Percentiles rank a stretch among this genome's conserved stretches.
phyloP scores from a whole-genome alignment of 176 grass and related monocot genomes.

The Phoenix dactylifera region DNA sequence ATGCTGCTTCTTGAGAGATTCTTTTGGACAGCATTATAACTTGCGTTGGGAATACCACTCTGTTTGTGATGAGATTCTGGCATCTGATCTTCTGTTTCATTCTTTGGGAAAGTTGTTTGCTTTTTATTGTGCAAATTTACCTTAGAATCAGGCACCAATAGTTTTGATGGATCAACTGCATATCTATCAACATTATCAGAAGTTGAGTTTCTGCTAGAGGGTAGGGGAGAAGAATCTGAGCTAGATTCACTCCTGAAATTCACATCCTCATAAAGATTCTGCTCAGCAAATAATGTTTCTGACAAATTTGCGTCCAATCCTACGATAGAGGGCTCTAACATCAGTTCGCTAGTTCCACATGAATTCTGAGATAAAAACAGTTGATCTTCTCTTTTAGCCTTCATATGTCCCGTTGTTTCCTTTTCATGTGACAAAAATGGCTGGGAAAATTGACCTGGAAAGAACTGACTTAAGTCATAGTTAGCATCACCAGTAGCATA shows the following conservation, averaged over 20 bases:
- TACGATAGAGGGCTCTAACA: slow-evolving; percentile 16
- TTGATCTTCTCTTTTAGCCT: slow-evolving; percentile 25
- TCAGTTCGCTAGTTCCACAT: slow-evolving; percentile 37
- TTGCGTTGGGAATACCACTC: slow-evolving; percentile 29
- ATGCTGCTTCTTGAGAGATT: slow-evolving; percentile 28
- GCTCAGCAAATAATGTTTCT: slow-evolving; percentile 30
- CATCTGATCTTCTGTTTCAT: slow-evolving; percentile 14
- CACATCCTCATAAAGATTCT: slow-evolving; percentile 40
- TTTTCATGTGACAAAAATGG: slow-evolving; percentile 25
- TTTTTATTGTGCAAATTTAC: slow-evolving; percentile 1
- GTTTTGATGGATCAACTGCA: slow-evolving; percentile 29
- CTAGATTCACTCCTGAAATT: slow-evolving; percentile 73
- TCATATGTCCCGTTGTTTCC: slow-evolving; percentile 27
- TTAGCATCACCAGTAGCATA: slow-evolving; percentile 11
- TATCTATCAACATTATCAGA: slow-evolving; percentile 50
- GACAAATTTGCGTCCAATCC: slow-evolving; percentile 32
- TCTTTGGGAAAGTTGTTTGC: not conserved
- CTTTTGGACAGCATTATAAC: slow-evolving; percentile 22
- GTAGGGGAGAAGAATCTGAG: slow-evolving; percentile 84
- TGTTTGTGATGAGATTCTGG: slow-evolving; percentile 31
- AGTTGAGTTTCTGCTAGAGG: slow-evolving; percentile 68
- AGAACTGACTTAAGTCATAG: slow-evolving; percentile 24
- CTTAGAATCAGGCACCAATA: slow-evolving; percentile 30
- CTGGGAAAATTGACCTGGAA: slow-evolving; percentile 22
- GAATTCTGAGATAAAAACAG: slow-evolving; percentile 24